These are phyloP conservation scores for Aspergillus sp. DNA, from an alignment of 2,329 filamentous ascomycete species.

Conservation along the genomic window DNA sequence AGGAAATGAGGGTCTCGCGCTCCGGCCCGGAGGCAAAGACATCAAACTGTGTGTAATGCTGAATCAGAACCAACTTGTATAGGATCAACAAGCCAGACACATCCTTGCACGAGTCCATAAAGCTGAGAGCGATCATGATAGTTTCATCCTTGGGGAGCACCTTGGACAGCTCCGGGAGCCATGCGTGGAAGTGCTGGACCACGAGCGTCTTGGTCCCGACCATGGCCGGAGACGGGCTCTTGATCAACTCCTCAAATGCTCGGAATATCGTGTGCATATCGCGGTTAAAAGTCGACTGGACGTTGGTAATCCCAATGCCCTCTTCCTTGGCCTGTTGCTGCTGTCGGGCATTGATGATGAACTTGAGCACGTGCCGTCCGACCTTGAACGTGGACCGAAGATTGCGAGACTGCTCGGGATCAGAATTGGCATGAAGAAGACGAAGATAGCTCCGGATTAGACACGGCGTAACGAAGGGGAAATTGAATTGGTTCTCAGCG, in stretches of 20 bases:
- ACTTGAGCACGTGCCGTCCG: conserved; percentile 83
- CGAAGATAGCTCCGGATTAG: conserved; percentile 79
- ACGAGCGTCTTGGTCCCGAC: conserved; percentile 92
- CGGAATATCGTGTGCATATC: conserved; percentile 84
- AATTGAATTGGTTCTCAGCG: conserved; percentile 80
- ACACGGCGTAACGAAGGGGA: conserved; percentile 83
- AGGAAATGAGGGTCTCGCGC: conserved; percentile 63
- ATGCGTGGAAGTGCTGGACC: conserved; percentile 93
- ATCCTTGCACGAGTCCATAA: conserved; percentile 79
- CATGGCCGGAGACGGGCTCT: conserved; percentile 71
- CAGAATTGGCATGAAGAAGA: conserved; percentile 71
- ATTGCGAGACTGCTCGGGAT: conserved; percentile 73
- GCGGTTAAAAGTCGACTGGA: conserved; percentile 65
- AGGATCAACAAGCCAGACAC: conserved; percentile 87
- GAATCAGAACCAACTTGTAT: conserved; percentile 85
- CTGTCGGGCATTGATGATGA: conserved; percentile 80
- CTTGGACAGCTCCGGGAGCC: conserved; percentile 82
- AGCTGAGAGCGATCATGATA: conserved; percentile 81
- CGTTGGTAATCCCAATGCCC: conserved; percentile 71
- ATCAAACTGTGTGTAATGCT: conserved; percentile 77
- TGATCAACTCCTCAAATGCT: conserved; percentile 81
- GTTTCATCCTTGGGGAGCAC: conserved; percentile 76
- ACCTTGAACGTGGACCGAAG: conserved; percentile 92
- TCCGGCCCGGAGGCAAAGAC: conserved; percentile 75
- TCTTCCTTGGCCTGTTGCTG: conserved; percentile 86